These are phyloP conservation scores for Naumovozyma dairenensis DNA, from an alignment of 805 yeast genomes.

Conservation along the genomic window DNA sequence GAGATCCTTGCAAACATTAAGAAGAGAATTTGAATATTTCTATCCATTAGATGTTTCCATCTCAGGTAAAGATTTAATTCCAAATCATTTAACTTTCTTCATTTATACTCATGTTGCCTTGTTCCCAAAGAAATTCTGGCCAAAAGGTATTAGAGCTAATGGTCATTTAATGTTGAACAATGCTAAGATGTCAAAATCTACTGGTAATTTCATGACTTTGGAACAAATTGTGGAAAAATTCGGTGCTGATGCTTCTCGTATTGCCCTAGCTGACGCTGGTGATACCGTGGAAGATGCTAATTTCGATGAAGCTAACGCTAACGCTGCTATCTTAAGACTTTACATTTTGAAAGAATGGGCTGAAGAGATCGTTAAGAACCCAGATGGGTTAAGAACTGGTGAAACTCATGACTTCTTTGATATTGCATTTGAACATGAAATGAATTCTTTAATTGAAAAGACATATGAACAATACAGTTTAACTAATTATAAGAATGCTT, in stretches of 20 bases:
- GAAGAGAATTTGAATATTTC: slow-evolving; percentile 94
- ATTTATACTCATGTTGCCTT: slow-evolving; percentile 87
- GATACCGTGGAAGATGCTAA: slow-evolving; percentile 96
- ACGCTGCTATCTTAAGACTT: slow-evolving; percentile 92
- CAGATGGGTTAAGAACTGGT: slow-evolving; percentile 46
- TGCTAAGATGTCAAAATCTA: slow-evolving; percentile 95
- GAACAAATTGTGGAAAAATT: slow-evolving; percentile 75
- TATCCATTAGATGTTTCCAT: slow-evolving; percentile 88
- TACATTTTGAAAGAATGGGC: slow-evolving; percentile 92
- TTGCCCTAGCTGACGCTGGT: slow-evolving; percentile 98
- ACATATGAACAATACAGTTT: slow-evolving; percentile 59
- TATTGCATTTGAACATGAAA: slow-evolving; percentile 83
- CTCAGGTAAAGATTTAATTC: slow-evolving; percentile 94
- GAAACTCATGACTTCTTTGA: slow-evolving; percentile 62
- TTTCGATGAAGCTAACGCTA: slow-evolving; percentile 92
- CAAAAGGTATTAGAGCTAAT: slow-evolving; percentile 84
- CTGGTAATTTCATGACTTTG: slow-evolving; percentile 93
- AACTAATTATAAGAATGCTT: slow-evolving; percentile 79
- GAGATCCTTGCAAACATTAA: slow-evolving; percentile 57
- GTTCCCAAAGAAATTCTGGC: slow-evolving; percentile 89
- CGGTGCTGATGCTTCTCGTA: slow-evolving; percentile 96
- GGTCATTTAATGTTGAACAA: slow-evolving; percentile 94
- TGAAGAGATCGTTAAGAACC: slow-evolving; percentile 56
- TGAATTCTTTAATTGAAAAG: slow-evolving; percentile 70
- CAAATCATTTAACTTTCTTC: slow-evolving; percentile 94